A percentile compares a stretch with the other conserved stretches of the same genome.
phyloP scores from a whole-genome alignment of 805 yeast genomes.

The Suhomyces sp. region DNA sequence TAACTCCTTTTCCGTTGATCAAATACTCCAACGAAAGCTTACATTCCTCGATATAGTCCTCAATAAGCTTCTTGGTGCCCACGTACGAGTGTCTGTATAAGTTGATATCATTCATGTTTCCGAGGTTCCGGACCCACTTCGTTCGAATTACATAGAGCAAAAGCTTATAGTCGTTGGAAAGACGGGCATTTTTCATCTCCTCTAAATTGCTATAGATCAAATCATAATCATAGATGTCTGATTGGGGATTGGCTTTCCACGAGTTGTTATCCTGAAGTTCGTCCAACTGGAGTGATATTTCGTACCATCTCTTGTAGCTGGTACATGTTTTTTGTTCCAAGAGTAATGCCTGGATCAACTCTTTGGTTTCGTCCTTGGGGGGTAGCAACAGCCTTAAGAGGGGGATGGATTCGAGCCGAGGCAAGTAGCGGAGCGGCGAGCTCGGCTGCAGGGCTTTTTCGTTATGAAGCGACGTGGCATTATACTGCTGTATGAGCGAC shows the following conservation, averaged over 20 bases:
- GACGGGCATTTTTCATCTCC: slow-evolving; percentile 60
- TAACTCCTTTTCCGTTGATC: slow-evolving; percentile 34
- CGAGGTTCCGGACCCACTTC: slow-evolving; percentile 79
- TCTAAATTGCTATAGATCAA: slow-evolving; percentile 50
- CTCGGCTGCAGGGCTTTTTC: neutral
- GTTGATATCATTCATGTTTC: slow-evolving; percentile 79
- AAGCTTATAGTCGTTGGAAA: slow-evolving; percentile 52
- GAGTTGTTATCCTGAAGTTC: slow-evolving; percentile 54
- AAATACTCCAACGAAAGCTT: slow-evolving; percentile 42
- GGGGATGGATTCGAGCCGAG: slow-evolving; percentile 10
- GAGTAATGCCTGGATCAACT: slow-evolving; percentile 20
- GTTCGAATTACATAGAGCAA: slow-evolving; percentile 77
- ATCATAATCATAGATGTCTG: slow-evolving; percentile 71
- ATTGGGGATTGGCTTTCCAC: slow-evolving; percentile 68
- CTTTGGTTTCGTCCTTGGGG: slow-evolving; percentile 19
- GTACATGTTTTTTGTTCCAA: slow-evolving; percentile 34
- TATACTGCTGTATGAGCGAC: slow-evolving; percentile 3
- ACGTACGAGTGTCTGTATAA: slow-evolving; percentile 74
- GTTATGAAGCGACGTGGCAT: neutral
- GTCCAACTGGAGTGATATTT: slow-evolving; percentile 62
- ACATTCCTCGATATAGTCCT: slow-evolving; percentile 81
- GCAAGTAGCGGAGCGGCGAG: neutral
- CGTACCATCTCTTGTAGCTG: slow-evolving; percentile 63
- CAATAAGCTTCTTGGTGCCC: slow-evolving; percentile 83
- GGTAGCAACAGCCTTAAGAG: slow-evolving; percentile 19